A percentile compares a stretch with the other conserved stretches of the same genome.
Evolutionary conservation across 441 rosid genomes (phyloP).

Genomic region (Viola pubescens): DNA sequence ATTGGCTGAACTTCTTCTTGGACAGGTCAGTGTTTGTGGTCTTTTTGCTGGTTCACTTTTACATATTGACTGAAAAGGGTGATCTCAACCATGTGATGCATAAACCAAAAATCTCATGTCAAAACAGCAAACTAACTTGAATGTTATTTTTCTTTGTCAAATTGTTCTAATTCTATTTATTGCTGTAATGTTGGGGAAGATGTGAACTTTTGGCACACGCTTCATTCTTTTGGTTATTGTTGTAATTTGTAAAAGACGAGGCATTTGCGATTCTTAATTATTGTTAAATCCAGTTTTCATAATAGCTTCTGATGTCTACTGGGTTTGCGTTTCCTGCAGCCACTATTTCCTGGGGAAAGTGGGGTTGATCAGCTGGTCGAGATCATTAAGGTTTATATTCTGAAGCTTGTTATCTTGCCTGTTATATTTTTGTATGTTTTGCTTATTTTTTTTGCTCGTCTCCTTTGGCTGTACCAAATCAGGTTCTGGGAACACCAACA

Average conservation of each 20-base stretch:
- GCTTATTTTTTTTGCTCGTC: constrained; percentile 3
- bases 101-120: too few relatives aligned
- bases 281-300: not conserved
- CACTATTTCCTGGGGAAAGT: constrained; percentile 89
- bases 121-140: too few relatives aligned
- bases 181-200: too few relatives aligned
- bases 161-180: too few relatives aligned
- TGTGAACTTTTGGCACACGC: too few relatives aligned
- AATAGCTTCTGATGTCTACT: constrained; percentile 7
- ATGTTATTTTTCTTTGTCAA: too few relatives aligned
- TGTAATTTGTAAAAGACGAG: too few relatives aligned
- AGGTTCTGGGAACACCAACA: constrained; percentile 81
- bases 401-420: not conserved
- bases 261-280: not conserved
- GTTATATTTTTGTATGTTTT: constrained; percentile 8
- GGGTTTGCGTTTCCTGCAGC: constrained; percentile 37
- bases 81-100: too few relatives aligned
- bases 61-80: too few relatives aligned
- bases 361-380: constrained; percentile 90
- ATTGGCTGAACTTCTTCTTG: constrained; percentile 78
- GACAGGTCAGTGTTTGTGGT: constrained; percentile 43
- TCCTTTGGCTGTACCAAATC: constrained; percentile 7
- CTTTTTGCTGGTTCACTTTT: not conserved
- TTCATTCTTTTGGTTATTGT: too few relatives aligned
- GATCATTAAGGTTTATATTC: constrained; percentile 57